A percentile compares a stretch with the other conserved stretches of the same genome.
Conservation (phyloP, 768 basidiomycete genomes). For the Strobilomyces echinocephalus region DNA sequence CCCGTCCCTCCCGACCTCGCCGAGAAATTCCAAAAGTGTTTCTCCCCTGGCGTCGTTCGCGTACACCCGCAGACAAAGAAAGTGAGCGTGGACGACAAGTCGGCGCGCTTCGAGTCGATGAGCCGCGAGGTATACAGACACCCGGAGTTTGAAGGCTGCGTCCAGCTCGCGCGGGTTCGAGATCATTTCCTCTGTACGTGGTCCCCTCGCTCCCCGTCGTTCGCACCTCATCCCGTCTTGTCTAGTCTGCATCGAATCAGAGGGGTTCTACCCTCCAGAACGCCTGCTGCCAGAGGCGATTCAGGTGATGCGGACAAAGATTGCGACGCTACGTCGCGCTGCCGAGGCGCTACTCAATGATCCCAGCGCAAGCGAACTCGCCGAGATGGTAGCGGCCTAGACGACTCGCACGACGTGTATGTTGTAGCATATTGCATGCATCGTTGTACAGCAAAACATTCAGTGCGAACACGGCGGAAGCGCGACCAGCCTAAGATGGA, state of each 20-base stretch:
- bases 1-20: slow-evolving; percentile 75
- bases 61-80: slow-evolving; percentile 53
- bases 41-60: slow-evolving; percentile 76
- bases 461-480: neutral
- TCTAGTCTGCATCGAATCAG: slow-evolving; percentile 85
- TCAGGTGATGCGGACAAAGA: slow-evolving; percentile 77
- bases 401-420: neutral
- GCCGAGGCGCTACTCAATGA: slow-evolving; percentile 53
- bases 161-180: slow-evolving; percentile 78
- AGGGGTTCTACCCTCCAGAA: slow-evolving; percentile 83
- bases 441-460: slow-evolving; percentile 1
- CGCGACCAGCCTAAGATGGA: neutral
- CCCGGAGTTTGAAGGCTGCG: slow-evolving; percentile 80
- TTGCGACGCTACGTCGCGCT: slow-evolving; percentile 53
- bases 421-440: slow-evolving; percentile 1
- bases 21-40: slow-evolving; percentile 82
- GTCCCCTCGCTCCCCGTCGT: neutral
- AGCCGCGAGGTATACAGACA: slow-evolving; percentile 90
- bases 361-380: slow-evolving; percentile 40
- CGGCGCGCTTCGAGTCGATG: slow-evolving; percentile 81
- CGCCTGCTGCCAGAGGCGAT: slow-evolving; percentile 77
- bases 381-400: slow-evolving; percentile 48
- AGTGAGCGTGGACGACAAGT: slow-evolving; percentile 57
- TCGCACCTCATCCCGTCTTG: neutral
- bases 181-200: slow-evolving; percentile 90